Conservation (phyloP, 2,329 filamentous ascomycete genomes). For the Pyrenochaeta sp. region DNA sequence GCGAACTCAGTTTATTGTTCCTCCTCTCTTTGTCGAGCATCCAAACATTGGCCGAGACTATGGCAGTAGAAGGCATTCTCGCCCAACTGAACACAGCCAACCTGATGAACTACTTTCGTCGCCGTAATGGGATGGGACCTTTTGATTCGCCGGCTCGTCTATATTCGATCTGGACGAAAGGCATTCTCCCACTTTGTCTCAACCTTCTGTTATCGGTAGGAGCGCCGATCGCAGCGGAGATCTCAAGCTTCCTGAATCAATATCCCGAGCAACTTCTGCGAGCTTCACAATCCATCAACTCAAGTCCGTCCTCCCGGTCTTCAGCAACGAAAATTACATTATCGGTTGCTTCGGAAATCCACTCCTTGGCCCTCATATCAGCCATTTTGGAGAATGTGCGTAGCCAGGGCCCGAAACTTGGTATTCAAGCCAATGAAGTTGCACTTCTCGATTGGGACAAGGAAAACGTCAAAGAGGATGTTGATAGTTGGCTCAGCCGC, state of each 20-base stretch:
- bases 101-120: slow-evolving; percentile 77
- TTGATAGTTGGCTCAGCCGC: slow-evolving; percentile 80
- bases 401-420: slow-evolving; percentile 53
- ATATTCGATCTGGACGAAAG: slow-evolving; percentile 89
- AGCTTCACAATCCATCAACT: slow-evolving; percentile 76
- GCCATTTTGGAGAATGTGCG: slow-evolving; percentile 73
- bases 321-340: slow-evolving; percentile 69
- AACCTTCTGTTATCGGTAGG: slow-evolving; percentile 87
- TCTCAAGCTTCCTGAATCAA: slow-evolving; percentile 86
- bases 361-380: slow-evolving; percentile 78
- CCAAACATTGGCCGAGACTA: slow-evolving; percentile 81
- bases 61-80: slow-evolving; percentile 86
- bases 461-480: slow-evolving; percentile 75
- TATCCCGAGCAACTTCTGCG: slow-evolving; percentile 81
- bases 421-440: slow-evolving; percentile 68
- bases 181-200: slow-evolving; percentile 84
- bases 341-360: slow-evolving; percentile 75
- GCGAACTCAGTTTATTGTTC: slow-evolving; percentile 88
- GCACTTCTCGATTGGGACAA: slow-evolving; percentile 78
- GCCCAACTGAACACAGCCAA: slow-evolving; percentile 80
- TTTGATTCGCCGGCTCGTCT: slow-evolving; percentile 79
- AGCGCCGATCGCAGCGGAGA: slow-evolving; percentile 80
- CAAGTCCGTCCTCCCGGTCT: slow-evolving; percentile 26
- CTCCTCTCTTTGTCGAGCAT: slow-evolving; percentile 86
- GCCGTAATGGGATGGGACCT: slow-evolving; percentile 73